Conservation (phyloP, 768 basidiomycete species). For the Cystofilobasidium ferigula region DNA sequence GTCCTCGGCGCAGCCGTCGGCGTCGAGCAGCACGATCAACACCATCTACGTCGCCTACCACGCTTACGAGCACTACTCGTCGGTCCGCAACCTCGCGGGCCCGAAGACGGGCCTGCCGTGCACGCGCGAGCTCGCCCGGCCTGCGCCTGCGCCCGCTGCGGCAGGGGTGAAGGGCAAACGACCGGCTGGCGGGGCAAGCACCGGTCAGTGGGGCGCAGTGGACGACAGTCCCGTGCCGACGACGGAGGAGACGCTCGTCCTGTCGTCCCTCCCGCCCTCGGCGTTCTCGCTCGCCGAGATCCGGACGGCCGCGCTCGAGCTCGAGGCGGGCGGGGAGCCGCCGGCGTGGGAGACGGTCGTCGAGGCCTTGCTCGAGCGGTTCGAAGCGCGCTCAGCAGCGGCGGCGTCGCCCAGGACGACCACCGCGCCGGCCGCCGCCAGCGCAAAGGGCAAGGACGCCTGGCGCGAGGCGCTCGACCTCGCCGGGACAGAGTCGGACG, state of each 20-base stretch:
- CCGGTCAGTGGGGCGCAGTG: not conserved
- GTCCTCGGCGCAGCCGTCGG: not conserved
- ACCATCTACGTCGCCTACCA: constrained; percentile 25
- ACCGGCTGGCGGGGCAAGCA: not conserved
- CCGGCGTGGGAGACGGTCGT: constrained; percentile 21
- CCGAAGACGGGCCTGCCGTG: constrained; percentile 55
- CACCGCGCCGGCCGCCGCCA: not conserved
- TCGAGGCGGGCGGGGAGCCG: not conserved
- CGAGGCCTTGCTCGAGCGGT: constrained; percentile 21
- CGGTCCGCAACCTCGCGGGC: constrained; percentile 74
- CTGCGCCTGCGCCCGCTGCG: not conserved
- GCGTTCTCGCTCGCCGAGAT: constrained; percentile 14
- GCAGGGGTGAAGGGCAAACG: no score
- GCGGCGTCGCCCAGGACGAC: no score
- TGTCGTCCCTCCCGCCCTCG: constrained; percentile 13
- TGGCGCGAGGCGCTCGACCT: not conserved
- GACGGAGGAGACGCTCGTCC: constrained; percentile 15
- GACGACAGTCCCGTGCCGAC: not conserved
- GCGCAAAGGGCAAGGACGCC: not conserved
- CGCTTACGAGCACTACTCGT: constrained; percentile 80
- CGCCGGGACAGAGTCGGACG: not conserved
- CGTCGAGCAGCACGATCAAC: constrained; percentile 10
- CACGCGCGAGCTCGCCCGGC: constrained; percentile 13
- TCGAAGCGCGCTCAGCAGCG: no score
- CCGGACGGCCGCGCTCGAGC: not conserved